A percentile compares a stretch with the other conserved stretches of the same genome.
These are phyloP conservation scores for Hepatocystis sp. DNA, from an alignment of 169 alveolate species.

Conservation along the genomic window DNA sequence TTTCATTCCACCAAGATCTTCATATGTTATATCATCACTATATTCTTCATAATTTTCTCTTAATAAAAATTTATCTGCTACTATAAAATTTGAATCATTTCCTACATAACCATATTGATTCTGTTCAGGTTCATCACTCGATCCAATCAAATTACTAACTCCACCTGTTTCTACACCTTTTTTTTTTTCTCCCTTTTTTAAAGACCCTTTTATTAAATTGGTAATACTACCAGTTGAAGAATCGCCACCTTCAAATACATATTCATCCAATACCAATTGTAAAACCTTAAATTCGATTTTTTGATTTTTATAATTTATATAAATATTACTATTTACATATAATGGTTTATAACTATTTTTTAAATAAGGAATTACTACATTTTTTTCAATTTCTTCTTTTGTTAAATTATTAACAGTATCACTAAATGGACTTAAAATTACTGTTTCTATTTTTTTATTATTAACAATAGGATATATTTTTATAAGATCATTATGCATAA, in stretches of 20 bases:
- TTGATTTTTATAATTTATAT: slow-evolving; percentile 36
- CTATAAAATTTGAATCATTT: slow-evolving; percentile 70
- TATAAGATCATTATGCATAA: slow-evolving; percentile 58
- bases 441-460: slow-evolving; percentile 9
- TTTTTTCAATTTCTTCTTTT: slow-evolving; percentile 23
- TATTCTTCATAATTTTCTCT: slow-evolving; percentile 83
- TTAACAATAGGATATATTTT: slow-evolving; percentile 34
- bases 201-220: no score
- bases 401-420: slow-evolving; percentile 31
- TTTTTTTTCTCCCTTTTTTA: no score
- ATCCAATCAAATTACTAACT: no score
- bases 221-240: no score
- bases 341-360: slow-evolving; percentile 50
- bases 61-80: slow-evolving; percentile 75
- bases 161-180: no score
- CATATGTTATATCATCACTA: slow-evolving; percentile 84
- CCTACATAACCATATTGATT: slow-evolving; percentile 52
- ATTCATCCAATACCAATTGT: slow-evolving; percentile 53
- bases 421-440: slow-evolving; percentile 47
- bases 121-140: no score
- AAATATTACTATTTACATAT: slow-evolving; percentile 14
- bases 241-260: slow-evolving; percentile 35
- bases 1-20: slow-evolving; percentile 86
- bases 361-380: slow-evolving; percentile 26
- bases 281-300: slow-evolving; percentile 81